Evolutionary conservation across 1,284 basidiomycete species (phyloP), one percentile per base, ranked within the genome.

Genomic region (Peniophora sp.): DNA sequence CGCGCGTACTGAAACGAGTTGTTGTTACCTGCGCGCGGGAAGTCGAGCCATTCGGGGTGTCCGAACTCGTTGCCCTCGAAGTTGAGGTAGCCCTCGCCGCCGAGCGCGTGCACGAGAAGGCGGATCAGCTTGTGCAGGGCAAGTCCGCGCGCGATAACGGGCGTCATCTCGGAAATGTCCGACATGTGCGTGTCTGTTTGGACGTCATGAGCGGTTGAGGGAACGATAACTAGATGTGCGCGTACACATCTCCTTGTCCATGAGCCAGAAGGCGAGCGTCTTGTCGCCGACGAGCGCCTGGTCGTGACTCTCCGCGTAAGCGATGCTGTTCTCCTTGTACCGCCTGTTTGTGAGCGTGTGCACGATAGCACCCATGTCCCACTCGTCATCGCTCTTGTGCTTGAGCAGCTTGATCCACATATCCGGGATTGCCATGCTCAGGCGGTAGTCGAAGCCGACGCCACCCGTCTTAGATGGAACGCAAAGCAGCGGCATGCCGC

Each of bases 321-420:
- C 91, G 48, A 99, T 85, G 55, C 89, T 93, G 70, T 87, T 93
- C 71, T 99, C 96, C 38, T 85, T 75, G 62, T 95, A 75, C 25
- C 96, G 79, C 52, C 96, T 79, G 67, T 99, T 97, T 23, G 82
- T 93, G 52, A 99, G 71, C 2, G 93, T 98, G 65, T 89, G 87
- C 22, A 88, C 85, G 56, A 99, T 95, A 65, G 87, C 81, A 53
- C 75, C 83, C 61, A 99, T 77, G 50, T 96, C 79, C 96, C 96
- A 99, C 45, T 88, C 78, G 58, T 89, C 83, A 65, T 99, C 96
- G 3, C 68, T 59, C 64, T 83, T 85, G 69, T 99, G 96, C 68
- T 99, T 99, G 59, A 98, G 79, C 22, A 98, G 75, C 70, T 99
- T 98, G 77, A 99, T 99, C 93, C 94, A 99, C 94, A 97, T 98